Evolutionary conservation across 83 land plant genomes (phyloP).

Genomic region (Picea abies): DNA sequence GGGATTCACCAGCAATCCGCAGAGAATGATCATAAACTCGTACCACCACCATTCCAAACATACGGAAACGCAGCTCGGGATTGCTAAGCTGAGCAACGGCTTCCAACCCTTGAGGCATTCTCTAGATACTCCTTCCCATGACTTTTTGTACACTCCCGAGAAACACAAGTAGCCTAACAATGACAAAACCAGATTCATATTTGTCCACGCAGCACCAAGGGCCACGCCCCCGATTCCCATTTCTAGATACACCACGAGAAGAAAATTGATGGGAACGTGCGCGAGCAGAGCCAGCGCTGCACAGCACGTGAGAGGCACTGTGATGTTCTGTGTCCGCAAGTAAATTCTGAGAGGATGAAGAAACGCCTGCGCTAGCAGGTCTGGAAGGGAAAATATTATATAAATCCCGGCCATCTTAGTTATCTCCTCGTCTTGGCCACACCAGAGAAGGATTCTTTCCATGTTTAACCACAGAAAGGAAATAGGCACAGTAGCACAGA

Average conservation of each 20-base stretch:
- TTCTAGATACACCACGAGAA: constrained; percentile 32
- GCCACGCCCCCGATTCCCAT: constrained; percentile 54
- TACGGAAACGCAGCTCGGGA: constrained; percentile 44
- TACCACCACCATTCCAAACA: constrained; percentile 65
- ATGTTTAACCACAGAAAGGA: constrained; percentile 46
- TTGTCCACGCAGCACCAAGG: constrained; percentile 35
- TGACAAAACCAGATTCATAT: constrained; percentile 31
- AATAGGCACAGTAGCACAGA: constrained; percentile 37
- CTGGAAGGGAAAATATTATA: constrained; percentile 49
- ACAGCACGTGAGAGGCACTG: constrained; percentile 41
- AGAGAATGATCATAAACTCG: constrained; percentile 47
- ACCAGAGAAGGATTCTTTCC: constrained; percentile 31
- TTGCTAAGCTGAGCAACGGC: constrained; percentile 25
- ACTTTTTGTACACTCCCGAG: constrained; percentile 34
- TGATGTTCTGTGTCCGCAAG: constrained; percentile 58
- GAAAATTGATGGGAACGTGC: constrained; percentile 44
- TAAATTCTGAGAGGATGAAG: constrained; percentile 58
- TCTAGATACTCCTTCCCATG: constrained; percentile 9
- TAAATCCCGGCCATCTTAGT: constrained; percentile 34
- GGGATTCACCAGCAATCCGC: constrained; percentile 37
- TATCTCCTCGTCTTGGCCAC: constrained; percentile 44
- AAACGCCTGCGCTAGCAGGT: constrained; percentile 43
- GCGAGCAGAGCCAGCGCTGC: constrained; percentile 31
- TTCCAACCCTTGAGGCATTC: constrained; percentile 39
- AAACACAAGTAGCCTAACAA: constrained; percentile 20